Evolutionary conservation across 257 asterid genomes (phyloP), one percentile per base, ranked within the genome.

Genomic region (Plantago elongata): DNA sequence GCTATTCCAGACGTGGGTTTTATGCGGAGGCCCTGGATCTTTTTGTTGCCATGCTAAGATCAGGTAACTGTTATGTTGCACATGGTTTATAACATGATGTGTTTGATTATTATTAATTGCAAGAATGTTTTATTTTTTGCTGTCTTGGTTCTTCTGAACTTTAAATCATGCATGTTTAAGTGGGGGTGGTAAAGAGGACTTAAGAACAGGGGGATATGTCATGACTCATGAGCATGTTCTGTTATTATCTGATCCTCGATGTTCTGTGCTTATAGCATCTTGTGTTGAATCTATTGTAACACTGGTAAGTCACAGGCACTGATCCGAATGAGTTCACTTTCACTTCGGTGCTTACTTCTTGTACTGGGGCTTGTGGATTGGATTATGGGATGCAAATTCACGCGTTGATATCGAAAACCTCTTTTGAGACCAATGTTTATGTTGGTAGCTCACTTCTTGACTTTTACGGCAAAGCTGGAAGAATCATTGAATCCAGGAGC

Each of bases 401-500:
- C 63, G 59, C 90, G 11, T 86, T 70, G 34, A 37, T 86, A 66
- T 83, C 74, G 3, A 88, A 86, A 81, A 74, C 69, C 70, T 80
- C 79, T 13, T 84, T 75, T 60, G 93, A 78, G 61, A 75, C 71
- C 69, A 89, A 88, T 70, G 22, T 72, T 47, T 77, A 77, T 52
- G 95, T 88, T 17, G 98, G 95, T 22, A 80, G 98, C 87, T 88
- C 95, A 60, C 98, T 91, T 55, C 92, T 91, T 44, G 95, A 86
- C 75, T 61, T 91, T 77, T 91, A 91, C 55, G 96, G 89, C 45
- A 91, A 91, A 86, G 78, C 89, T 62, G 95, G 95, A 60, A 78
- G 72, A 72, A 75, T 82, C 60, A 79, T 62, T 13, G 90, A 84
- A 64, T 95, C 96, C 44, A 84, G 74, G 54, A 27, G 2, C 58